These are phyloP conservation scores for Xerocomus brunneocitrinus DNA, from an alignment of 768 basidiomycete species.

Conservation along the genomic window DNA sequence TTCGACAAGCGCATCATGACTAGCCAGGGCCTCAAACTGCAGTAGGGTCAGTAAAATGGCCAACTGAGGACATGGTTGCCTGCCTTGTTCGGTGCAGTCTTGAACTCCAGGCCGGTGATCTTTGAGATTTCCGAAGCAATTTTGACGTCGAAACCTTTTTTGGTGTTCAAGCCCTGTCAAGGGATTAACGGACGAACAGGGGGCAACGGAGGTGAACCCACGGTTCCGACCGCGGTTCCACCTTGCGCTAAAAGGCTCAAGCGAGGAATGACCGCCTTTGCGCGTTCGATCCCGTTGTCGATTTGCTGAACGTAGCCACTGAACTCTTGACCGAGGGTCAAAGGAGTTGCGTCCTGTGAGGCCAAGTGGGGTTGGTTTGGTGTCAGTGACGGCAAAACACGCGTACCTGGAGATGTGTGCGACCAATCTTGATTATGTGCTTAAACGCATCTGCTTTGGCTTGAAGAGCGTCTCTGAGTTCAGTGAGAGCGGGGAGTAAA, in stretches of 20 bases:
- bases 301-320: slow-evolving; percentile 97
- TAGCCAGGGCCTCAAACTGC: slow-evolving; percentile 94
- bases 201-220: slow-evolving; percentile 34
- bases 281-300: slow-evolving; percentile 82
- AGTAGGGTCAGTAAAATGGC: slow-evolving; percentile 5
- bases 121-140: slow-evolving; percentile 89
- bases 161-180: slow-evolving; percentile 89
- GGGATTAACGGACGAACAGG: slow-evolving; percentile 6
- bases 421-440: slow-evolving; percentile 95
- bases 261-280: slow-evolving; percentile 77
- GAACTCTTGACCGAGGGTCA: slow-evolving; percentile 98
- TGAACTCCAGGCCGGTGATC: slow-evolving; percentile 85
- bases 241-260: slow-evolving; percentile 91
- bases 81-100: slow-evolving; percentile 98
- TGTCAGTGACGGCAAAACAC: not conserved
- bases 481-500: slow-evolving; percentile 80
- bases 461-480: slow-evolving; percentile 79
- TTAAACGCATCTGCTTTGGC: slow-evolving; percentile 81
- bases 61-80: slow-evolving; percentile 6
- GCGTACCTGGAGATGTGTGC: slow-evolving; percentile 84
- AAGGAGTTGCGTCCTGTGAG: slow-evolving; percentile 86
- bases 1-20: slow-evolving; percentile 98
- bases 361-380: slow-evolving; percentile 1
- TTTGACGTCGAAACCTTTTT: slow-evolving; percentile 92
- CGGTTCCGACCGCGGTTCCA: slow-evolving; percentile 97